Percentiles rank a stretch among this genome's conserved stretches.
These are phyloP conservation scores for Asclepias syriaca DNA, from an alignment of 257 asterid species.

Conservation along the genomic window DNA sequence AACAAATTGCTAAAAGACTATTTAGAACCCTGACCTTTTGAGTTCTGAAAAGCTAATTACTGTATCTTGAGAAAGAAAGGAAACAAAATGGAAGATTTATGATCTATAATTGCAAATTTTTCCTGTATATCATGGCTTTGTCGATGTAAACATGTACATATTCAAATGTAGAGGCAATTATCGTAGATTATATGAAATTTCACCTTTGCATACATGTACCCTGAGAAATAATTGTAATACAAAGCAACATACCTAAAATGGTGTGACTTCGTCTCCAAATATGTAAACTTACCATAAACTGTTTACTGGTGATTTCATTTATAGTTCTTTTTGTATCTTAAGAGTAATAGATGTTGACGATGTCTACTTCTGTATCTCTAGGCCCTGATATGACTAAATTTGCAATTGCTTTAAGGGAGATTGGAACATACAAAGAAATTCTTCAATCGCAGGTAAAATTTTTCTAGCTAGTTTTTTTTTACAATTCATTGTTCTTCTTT, in stretches of 20 bases:
- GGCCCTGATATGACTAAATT: slow-evolving; percentile 93
- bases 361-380: slow-evolving; percentile 26
- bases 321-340: neutral
- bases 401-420: slow-evolving; percentile 83
- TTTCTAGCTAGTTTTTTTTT: slow-evolving; percentile 10
- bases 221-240: neutral
- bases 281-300: neutral
- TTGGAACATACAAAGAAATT: slow-evolving; percentile 88
- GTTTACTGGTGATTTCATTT: neutral
- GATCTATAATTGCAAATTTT: neutral
- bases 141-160: neutral
- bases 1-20: neutral
- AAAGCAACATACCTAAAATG: neutral
- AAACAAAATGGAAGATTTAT: neutral
- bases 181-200: neutral
- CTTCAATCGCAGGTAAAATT: slow-evolving; percentile 78
- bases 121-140: neutral
- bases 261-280: too few relatives aligned
- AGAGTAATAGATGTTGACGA: slow-evolving; percentile 18
- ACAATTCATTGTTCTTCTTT: neutral
- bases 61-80: neutral
- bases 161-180: neutral
- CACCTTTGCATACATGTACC: neutral
- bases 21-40: neutral
- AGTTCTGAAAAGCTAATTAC: neutral